Evolutionary conservation across 495 filamentous ascomycete species (phyloP).

Genomic region (Gamarada debralockiae): DNA sequence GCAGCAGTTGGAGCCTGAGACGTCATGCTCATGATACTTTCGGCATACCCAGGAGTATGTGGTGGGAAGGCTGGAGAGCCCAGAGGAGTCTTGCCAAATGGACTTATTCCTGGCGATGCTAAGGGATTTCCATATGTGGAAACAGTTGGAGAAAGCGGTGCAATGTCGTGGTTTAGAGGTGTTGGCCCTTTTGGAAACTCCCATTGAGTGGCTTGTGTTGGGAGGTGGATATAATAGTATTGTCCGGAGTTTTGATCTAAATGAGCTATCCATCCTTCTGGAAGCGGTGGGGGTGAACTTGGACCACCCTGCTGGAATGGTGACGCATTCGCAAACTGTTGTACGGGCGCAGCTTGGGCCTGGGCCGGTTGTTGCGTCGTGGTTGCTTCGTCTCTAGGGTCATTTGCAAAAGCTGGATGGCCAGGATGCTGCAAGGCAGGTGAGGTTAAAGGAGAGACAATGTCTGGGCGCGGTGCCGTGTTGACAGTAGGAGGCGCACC

Average conservation of each 20-base stretch:
- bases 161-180: conserved; percentile 70
- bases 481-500: conserved; percentile 17
- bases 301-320: conserved; percentile 55
- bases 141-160: conserved; percentile 73
- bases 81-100: conserved; percentile 66
- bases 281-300: conserved; percentile 82
- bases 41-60: conserved; percentile 66
- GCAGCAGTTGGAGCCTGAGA: conserved; percentile 63
- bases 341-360: conserved; percentile 12
- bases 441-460: conserved; percentile 32
- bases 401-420: conserved; percentile 88
- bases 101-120: conserved; percentile 64
- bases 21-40: conserved; percentile 74
- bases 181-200: conserved; percentile 94
- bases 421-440: conserved; percentile 48
- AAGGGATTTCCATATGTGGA: conserved; percentile 78
- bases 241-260: conserved; percentile 92
- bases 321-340: conserved; percentile 39
- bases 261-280: conserved; percentile 98
- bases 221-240: conserved; percentile 98
- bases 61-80: conserved; percentile 73
- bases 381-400: conserved; percentile 42
- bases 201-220: conserved; percentile 96
- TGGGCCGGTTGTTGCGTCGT: conserved; percentile 28
- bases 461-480: conserved; percentile 15